Percentiles rank a stretch among this genome's conserved stretches.
phyloP scores from a whole-genome alignment of 768 basidiomycete species.

The Boletus tomentosulus region DNA sequence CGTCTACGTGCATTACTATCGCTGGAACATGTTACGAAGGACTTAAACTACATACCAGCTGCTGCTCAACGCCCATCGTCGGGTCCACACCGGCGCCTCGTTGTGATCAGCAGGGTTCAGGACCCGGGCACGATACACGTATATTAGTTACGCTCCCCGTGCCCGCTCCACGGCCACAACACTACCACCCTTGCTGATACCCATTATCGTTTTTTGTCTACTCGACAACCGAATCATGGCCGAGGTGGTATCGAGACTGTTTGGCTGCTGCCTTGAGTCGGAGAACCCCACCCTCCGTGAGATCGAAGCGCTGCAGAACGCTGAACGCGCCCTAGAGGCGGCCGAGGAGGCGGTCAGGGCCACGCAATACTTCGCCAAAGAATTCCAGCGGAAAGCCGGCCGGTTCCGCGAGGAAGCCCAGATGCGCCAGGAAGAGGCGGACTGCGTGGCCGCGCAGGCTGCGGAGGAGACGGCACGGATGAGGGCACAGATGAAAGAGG shows the following conservation, averaged over 20 bases:
- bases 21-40: too few relatives aligned
- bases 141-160: too few relatives aligned
- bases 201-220: not conserved
- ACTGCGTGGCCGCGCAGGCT: slow-evolving; percentile 4
- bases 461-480: slow-evolving; percentile 3
- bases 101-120: not conserved
- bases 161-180: too few relatives aligned
- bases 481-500: slow-evolving; percentile 10
- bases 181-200: not conserved
- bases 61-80: too few relatives aligned
- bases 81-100: too few relatives aligned
- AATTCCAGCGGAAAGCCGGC: not conserved
- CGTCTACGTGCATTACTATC: too few relatives aligned
- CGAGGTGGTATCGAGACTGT: not conserved
- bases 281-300: slow-evolving; percentile 10
- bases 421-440: slow-evolving; percentile 4
- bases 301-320: not conserved
- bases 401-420: slow-evolving; percentile 3
- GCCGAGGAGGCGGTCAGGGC: slow-evolving; percentile 4
- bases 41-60: too few relatives aligned
- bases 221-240: slow-evolving; percentile 5
- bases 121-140: too few relatives aligned
- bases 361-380: slow-evolving; percentile 3
- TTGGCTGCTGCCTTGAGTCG: not conserved
- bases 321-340: not conserved